Evolutionary conservation across 768 basidiomycete species (phyloP).

Genomic region (Tulasnella sp.): DNA sequence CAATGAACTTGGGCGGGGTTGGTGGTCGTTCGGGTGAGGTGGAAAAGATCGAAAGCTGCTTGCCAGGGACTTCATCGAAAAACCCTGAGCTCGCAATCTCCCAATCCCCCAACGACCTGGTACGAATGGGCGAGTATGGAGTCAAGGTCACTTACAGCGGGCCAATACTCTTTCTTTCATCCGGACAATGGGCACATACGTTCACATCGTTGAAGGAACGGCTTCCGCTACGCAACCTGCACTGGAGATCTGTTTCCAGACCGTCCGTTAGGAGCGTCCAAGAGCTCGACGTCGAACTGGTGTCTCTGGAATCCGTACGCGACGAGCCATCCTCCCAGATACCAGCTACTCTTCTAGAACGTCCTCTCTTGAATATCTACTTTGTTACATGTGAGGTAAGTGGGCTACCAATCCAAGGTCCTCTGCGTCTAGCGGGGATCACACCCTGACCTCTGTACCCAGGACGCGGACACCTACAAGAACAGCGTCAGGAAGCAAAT

Average conservation of each 20-base stretch:
- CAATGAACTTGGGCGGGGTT: background rate
- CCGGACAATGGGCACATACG: constrained; percentile 67
- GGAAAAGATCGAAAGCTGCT: background rate
- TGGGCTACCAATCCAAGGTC: constrained; percentile 11
- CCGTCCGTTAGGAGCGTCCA: constrained; percentile 79
- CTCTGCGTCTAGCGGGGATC: background rate
- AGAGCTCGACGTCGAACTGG: constrained; percentile 70
- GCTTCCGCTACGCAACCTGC: constrained; percentile 78
- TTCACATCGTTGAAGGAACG: constrained; percentile 57
- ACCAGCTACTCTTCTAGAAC: constrained; percentile 70
- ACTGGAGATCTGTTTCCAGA: constrained; percentile 77
- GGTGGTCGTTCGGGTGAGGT: background rate
- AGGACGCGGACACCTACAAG: constrained; percentile 72
- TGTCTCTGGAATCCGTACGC: constrained; percentile 55
- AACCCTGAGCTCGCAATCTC: background rate
- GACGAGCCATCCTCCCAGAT: constrained; percentile 72
- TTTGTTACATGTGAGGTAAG: constrained; percentile 83
- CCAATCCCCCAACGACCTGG: background rate
- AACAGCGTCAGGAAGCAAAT: constrained; percentile 72
- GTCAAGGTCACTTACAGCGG: constrained; percentile 65
- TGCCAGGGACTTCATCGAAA: background rate
- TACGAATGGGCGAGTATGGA: constrained; percentile 7
- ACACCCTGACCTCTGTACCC: constrained; percentile 20
- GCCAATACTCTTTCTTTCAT: constrained; percentile 53
- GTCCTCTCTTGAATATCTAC: constrained; percentile 78